Evolutionary conservation across 2,329 filamentous ascomycete species (phyloP), one percentile per base, ranked within the genome.

Genomic region (Venturia aucupariae): DNA sequence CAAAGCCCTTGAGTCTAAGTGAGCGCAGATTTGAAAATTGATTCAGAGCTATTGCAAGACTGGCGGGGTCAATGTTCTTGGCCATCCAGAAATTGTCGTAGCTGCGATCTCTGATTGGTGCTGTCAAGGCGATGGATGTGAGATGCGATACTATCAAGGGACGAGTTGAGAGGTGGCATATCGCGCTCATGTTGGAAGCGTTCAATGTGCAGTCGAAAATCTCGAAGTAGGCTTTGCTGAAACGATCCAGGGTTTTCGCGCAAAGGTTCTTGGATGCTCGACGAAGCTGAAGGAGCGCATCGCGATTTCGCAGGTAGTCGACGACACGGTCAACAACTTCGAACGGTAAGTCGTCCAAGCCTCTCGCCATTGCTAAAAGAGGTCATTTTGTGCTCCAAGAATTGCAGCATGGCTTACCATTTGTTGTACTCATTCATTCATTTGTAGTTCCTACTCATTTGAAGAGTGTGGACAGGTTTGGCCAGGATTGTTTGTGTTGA

Each of bases 291-390:
- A 62, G 60, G 2, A 62, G 38, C 3, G 38, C 44, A 42, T 62
- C 60, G 19, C 42, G 60, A 32, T 62, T 62, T 32, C 41, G 60
- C 19, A 62, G 24, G 60, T 44, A 62, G 41, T 46, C 24, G 60
- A 44, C 24, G 35, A 62, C 7, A 27, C 41, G 60, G 11, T 62
- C 41, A 24, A 62, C 22, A 10, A 51, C 3, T 27, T 62, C 60
- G 13, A 32, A 2, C 17, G 60, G 60, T 42, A 62, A 19, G 32
- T 48, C 41, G 41, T 30, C 17, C 22, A 62, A 30, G 6, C 2
- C 15, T 19, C 8, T 17, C 13, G 17, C 38, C 41, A 32, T 42
- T 22, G 42, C 42, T 22, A 19, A 46, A 15, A 22, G 19, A 10
- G 42, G 42, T 22, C 42, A 46, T 22, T n/a, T 46, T 22, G 19